A percentile compares a stretch with the other conserved stretches of the same genome.
These are phyloP conservation scores for Harringtonia aguacate DNA, from an alignment of 2,329 filamentous ascomycete species.

Conservation along the genomic window DNA sequence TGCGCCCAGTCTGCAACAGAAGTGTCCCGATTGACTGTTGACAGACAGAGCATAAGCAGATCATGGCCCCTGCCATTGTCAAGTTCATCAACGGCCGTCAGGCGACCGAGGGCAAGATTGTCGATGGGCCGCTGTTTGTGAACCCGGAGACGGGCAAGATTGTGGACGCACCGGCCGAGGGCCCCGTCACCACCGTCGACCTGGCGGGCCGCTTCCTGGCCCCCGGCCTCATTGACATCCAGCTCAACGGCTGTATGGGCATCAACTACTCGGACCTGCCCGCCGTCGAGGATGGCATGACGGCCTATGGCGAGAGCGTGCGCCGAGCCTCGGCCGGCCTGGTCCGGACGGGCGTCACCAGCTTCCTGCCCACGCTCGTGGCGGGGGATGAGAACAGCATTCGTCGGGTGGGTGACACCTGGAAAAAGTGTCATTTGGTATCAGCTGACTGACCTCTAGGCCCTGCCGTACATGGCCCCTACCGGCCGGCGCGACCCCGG, in stretches of 20 bases:
- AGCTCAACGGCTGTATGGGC: slow-evolving; percentile 76
- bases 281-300: slow-evolving; percentile 36
- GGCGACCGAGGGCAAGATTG: slow-evolving; percentile 50
- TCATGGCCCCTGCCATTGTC: slow-evolving; percentile 36
- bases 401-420: no score
- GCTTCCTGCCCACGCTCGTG: slow-evolving; percentile 65
- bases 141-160: slow-evolving; percentile 68
- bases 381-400: no score
- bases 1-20: no score
- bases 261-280: slow-evolving; percentile 72
- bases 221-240: slow-evolving; percentile 74
- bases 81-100: slow-evolving; percentile 78
- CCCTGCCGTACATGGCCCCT: slow-evolving; percentile 17
- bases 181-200: slow-evolving; percentile 51
- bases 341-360: slow-evolving; percentile 69
- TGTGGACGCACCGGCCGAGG: slow-evolving; percentile 45
- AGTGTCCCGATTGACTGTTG: no score
- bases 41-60: no score
- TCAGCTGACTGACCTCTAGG: slow-evolving; percentile 27
- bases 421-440: no score
- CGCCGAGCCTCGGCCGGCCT: slow-evolving; percentile 57
- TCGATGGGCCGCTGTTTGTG: slow-evolving; percentile 70
- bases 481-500: not conserved
- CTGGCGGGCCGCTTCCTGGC: slow-evolving; percentile 51
- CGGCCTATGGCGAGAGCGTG: slow-evolving; percentile 58